Evolutionary conservation across 305 asterid genomes (phyloP).

Genomic region (Galium porrigens): DNA sequence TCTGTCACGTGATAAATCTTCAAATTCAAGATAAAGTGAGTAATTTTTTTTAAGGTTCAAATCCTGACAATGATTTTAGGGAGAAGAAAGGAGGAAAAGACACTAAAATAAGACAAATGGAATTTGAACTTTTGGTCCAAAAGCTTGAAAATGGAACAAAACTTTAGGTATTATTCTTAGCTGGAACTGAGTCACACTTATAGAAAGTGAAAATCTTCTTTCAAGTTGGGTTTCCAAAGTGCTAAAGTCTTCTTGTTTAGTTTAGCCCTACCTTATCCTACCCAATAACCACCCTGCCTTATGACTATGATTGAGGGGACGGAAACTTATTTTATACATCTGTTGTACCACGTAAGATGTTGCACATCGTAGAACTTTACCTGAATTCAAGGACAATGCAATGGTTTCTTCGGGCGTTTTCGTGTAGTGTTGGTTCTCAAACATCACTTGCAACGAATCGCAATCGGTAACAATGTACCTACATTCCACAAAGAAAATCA

Average conservation of each 20-base stretch:
- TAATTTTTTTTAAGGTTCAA: too few relatives aligned
- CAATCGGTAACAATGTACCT: conserved; percentile 37
- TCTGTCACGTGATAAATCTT: neutral
- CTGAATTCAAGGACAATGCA: conserved; percentile 27
- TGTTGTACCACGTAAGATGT: too few relatives aligned
- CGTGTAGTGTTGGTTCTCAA: conserved; percentile 24
- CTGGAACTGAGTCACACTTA: neutral
- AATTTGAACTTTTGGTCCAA: neutral
- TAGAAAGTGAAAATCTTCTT: neutral
- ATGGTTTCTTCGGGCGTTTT: conserved; percentile 32
- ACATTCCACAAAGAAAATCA: conserved; percentile 3
- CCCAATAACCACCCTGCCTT: conserved; percentile 4
- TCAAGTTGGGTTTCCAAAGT: neutral
- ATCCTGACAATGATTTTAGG: neutral
- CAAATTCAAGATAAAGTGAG: too few relatives aligned
- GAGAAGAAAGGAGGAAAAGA: too few relatives aligned
- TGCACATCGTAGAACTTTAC: conserved; percentile 5
- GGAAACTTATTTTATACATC: too few relatives aligned
- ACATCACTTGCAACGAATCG: conserved; percentile 28
- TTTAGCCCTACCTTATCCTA: conserved; percentile 10
- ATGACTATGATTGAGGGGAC: neutral
- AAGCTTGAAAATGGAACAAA: conserved; percentile 1
- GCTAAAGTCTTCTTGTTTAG: neutral
- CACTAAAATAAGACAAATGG: neutral
- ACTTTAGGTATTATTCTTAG: conserved; percentile 1